These are phyloP conservation scores for Oryza glumipatula DNA, from an alignment of 176 grass and related monocot genomes.

Conservation along the genomic window DNA sequence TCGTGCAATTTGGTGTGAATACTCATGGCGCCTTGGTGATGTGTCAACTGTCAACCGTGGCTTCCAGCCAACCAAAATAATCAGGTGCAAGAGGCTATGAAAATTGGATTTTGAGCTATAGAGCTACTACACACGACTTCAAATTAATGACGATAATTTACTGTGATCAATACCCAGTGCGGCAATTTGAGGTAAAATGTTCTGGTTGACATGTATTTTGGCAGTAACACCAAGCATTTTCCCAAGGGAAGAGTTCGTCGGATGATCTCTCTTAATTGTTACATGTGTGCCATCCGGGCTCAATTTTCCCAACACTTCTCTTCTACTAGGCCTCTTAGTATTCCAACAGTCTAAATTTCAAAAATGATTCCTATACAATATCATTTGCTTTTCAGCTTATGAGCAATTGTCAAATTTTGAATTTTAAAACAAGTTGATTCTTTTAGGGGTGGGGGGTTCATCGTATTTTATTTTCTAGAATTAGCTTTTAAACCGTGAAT, in stretches of 20 bases:
- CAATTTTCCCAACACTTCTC: background rate
- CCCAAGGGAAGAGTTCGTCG: background rate
- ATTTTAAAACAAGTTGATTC: too few relatives aligned
- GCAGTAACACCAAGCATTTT: background rate
- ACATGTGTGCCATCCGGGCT: background rate
- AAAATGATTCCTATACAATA: background rate
- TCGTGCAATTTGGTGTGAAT: background rate
- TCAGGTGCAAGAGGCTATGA: conserved; percentile 19
- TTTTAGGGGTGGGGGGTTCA: too few relatives aligned
- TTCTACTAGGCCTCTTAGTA: background rate
- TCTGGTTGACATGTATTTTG: background rate
- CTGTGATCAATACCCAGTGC: background rate
- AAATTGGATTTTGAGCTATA: background rate
- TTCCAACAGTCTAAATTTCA: background rate
- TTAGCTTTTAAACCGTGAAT: too few relatives aligned
- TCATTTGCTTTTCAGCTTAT: too few relatives aligned
- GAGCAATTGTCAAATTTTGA: too few relatives aligned
- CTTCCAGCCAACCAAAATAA: conserved; percentile 40
- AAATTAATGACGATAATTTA: background rate
- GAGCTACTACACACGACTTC: background rate
- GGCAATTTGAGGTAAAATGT: background rate
- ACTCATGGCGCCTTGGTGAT: conserved; percentile 9
- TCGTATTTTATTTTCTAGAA: too few relatives aligned
- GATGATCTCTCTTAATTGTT: background rate
- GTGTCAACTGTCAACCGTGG: background rate